These are phyloP conservation scores for Sclerotinia spermophila DNA, from an alignment of 2,329 filamentous ascomycete genomes.

Conservation along the genomic window DNA sequence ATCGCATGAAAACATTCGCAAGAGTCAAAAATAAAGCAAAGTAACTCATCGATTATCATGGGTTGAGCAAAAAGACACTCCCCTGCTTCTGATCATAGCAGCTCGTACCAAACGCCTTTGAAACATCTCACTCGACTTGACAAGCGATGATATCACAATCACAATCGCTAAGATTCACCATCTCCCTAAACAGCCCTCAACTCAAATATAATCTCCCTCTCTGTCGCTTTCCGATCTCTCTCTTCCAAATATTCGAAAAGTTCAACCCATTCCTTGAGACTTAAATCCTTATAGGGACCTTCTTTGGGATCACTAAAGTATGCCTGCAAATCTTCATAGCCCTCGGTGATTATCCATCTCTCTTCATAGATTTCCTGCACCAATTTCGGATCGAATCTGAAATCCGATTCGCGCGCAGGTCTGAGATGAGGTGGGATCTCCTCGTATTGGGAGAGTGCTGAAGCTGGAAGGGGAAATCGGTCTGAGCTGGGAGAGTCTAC, in stretches of 20 bases:
- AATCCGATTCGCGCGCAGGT: neutral
- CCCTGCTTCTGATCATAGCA: neutral
- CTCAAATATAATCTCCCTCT: neutral
- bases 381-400: neutral
- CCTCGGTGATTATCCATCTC: neutral
- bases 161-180: neutral
- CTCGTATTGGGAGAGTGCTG: neutral
- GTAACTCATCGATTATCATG: neutral
- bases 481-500: neutral
- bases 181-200: neutral
- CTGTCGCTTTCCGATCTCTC: neutral
- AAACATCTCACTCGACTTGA: neutral
- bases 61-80: neutral
- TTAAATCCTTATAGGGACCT: neutral
- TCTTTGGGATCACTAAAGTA: slow-evolving; percentile 3
- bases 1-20: neutral
- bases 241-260: neutral
- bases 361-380: neutral
- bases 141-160: neutral
- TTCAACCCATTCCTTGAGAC: neutral
- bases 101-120: neutral
- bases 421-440: neutral
- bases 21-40: neutral
- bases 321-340: neutral
- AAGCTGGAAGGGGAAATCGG: neutral